Evolutionary conservation across 768 basidiomycete genomes (phyloP).

Genomic region (Russula olivacea): DNA sequence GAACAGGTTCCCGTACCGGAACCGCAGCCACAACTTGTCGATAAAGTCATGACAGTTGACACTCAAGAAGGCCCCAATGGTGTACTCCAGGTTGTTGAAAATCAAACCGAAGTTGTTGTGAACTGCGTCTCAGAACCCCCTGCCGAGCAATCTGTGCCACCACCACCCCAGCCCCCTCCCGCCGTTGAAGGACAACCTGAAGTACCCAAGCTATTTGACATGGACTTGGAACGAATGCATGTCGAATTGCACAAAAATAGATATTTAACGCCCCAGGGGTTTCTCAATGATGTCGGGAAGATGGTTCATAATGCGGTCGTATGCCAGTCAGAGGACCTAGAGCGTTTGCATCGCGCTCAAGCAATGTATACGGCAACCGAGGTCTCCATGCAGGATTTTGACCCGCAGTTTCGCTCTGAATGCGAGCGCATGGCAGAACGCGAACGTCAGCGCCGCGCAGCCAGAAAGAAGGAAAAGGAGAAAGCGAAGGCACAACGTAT

Average conservation of each 20-base stretch:
- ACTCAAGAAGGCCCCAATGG: slow-evolving; percentile 39
- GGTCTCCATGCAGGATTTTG: slow-evolving; percentile 83
- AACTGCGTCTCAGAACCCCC: slow-evolving; percentile 10
- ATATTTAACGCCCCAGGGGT: slow-evolving; percentile 84
- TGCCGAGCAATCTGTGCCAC: slow-evolving; percentile 15
- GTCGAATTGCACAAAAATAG: slow-evolving; percentile 73
- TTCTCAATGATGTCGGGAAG: slow-evolving; percentile 76
- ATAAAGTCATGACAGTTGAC: slow-evolving; percentile 36
- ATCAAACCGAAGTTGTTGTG: slow-evolving; percentile 27
- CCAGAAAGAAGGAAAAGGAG: slow-evolving; percentile 33
- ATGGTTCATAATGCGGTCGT: slow-evolving; percentile 71
- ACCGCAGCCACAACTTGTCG: slow-evolving; percentile 28
- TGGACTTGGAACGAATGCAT: slow-evolving; percentile 92
- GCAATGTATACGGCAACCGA: slow-evolving; percentile 85
- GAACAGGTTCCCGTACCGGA: slow-evolving; percentile 25
- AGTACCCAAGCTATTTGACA: slow-evolving; percentile 59
- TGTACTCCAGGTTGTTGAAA: slow-evolving; percentile 40
- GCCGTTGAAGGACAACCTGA: slow-evolving; percentile 36
- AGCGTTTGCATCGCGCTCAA: slow-evolving; percentile 74
- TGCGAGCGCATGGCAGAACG: slow-evolving; percentile 82
- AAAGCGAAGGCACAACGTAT: slow-evolving; percentile 32
- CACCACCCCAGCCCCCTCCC: slow-evolving; percentile 27
- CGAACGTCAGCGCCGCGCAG: slow-evolving; percentile 62
- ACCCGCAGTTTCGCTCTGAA: slow-evolving; percentile 68
- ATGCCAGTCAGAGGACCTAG: slow-evolving; percentile 55